Base-by-base conservation (phyloP, 2,329 filamentous ascomycete genomes). In the Aplosporella prunicola region DNA sequence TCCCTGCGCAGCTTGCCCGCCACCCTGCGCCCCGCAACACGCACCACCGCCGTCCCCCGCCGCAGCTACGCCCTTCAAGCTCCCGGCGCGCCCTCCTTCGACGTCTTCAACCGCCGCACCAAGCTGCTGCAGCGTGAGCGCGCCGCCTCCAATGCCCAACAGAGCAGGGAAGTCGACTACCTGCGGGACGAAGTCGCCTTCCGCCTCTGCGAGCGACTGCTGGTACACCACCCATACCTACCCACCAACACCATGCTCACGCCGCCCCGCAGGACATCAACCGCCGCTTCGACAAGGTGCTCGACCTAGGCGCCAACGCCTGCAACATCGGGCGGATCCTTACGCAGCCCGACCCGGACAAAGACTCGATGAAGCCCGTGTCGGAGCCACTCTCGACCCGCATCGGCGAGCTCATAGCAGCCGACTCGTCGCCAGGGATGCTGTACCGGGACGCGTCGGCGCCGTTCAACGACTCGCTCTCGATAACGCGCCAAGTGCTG, bases 71-170 rank as follows among this genome's bases (percentile, higher is more conserved):
- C 89, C 35, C 75, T 84, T 41, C 81, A 87, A 61, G 72, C 83
- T 14, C 71, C 84, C 2, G 83, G 85, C 43, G 76, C 77, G 26
- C 83, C 87, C 17, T 76, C 79, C 24, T 77, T 93, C 49, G 81
- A 95, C 49, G 83, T 98, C 58, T 98, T 98, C 74, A 93, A 93
- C 62, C 76, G 79, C 44, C 74, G 75, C 48, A 76, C 80, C 15
- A 98, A 98, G 69, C 88, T 83, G 69, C 66, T 91, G 32, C 91
- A 98, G 58, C 93, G 86, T 59, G 87, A 96, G 60, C 76, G 89
- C 44, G 82, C 87, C 1, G 88, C 84, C 1, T 57, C 68, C 30
- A 69, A 89, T 54, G 66, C 73, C 8, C 75, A 84, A 46, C 62
- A 72, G 45, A 87, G 87, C 55, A 74, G 89, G 11, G 74, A 83